Evolutionary conservation across 73 alveolate species (phyloP).

Genomic region (Tetrahymena elliotti): DNA sequence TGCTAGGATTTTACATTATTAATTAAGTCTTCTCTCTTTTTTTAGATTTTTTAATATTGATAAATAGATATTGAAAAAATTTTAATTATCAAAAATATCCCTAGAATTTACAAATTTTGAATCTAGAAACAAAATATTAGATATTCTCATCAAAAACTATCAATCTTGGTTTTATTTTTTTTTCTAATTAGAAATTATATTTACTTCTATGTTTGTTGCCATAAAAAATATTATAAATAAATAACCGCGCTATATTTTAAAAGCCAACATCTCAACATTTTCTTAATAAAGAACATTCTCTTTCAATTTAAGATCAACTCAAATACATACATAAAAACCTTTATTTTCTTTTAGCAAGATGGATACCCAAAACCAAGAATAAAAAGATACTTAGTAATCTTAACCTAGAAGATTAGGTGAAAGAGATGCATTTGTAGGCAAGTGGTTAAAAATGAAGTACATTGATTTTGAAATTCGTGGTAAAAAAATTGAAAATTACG

Average conservation of each 20-base stretch:
- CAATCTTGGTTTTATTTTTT: not conserved
- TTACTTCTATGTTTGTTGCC: not conserved
- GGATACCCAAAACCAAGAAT: not conserved
- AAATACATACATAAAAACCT: not conserved
- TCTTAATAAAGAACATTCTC: not conserved
- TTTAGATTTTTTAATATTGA: no score
- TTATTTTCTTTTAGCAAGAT: not conserved
- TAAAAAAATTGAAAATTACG: not conserved
- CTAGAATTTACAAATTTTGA: not conserved
- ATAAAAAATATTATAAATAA: not conserved
- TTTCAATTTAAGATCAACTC: not conserved
- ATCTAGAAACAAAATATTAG: no score
- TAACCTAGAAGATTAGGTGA: not conserved
- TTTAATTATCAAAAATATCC: not conserved
- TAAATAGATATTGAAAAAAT: no score
- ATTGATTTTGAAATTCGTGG: not conserved
- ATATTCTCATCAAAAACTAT: not conserved
- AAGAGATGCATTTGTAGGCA: not conserved
- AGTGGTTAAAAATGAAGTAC: not conserved
- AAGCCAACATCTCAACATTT: not conserved
- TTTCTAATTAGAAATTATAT: not conserved
- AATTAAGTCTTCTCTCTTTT: not conserved
- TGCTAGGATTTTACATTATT: no score
- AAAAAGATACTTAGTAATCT: not conserved
- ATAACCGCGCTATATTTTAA: not conserved